phyloP scores from a whole-genome alignment of 345 rosid species.

The Pelargonium nanum region DNA sequence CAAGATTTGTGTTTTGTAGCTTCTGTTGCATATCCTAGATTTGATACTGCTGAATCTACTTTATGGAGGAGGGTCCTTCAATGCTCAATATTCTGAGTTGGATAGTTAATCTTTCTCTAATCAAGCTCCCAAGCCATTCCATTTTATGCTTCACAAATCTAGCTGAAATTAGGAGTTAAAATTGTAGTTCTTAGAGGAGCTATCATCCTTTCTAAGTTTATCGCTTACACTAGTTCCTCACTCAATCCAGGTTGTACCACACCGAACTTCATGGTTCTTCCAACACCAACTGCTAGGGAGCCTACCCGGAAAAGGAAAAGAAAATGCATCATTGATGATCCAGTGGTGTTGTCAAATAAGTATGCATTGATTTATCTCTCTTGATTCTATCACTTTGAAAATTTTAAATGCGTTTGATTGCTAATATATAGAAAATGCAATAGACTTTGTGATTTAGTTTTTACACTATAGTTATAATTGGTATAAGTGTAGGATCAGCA shows the following conservation, averaged over 20 bases:
- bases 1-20: background rate
- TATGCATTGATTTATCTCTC: slow-evolving; percentile 26
- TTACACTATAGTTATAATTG: background rate
- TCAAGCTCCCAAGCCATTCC: background rate
- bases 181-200: background rate
- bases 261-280: slow-evolving; percentile 35
- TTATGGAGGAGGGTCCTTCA: background rate
- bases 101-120: background rate
- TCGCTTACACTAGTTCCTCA: slow-evolving; percentile 5
- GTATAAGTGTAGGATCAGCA: background rate
- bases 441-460: background rate
- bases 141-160: background rate
- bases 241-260: slow-evolving; percentile 30
- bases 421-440: background rate
- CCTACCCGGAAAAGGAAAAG: slow-evolving; percentile 38
- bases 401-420: slow-evolving; percentile 1
- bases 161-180: background rate
- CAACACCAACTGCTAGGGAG: slow-evolving; percentile 61
- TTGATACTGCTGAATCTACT: background rate
- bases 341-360: slow-evolving; percentile 49
- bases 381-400: background rate
- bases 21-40: background rate
- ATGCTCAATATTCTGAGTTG: background rate
- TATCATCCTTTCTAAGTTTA: background rate
- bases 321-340: slow-evolving; percentile 51